Base-by-base conservation (phyloP, 345 rosid species). In the Aquilaria sinensis region DNA sequence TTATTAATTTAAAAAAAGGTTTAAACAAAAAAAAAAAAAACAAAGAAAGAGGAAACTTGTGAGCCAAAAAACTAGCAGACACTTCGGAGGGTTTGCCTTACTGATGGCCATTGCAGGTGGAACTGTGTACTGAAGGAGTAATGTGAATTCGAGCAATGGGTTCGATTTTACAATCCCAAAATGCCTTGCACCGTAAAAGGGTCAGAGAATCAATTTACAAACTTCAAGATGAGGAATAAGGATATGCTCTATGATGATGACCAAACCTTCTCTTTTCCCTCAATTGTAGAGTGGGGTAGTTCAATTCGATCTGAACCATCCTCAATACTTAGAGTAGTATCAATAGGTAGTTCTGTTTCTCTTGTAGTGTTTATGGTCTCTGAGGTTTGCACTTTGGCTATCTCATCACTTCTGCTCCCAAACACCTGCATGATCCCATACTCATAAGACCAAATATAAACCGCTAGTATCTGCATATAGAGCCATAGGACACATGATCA, bases 381-480 rank as follows among this genome's bases (percentile, higher is more conserved):
- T 13, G 66, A 33, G n/a, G 63, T 9, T 9, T 32, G 34, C 34
- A 32, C 37, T 32, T 10, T 46, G 1, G 62, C 31, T 43, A 15
- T 57, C 6, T 2, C 30, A 43, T 9, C 31, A 16, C 30, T 23
- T 34, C 54, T 65, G 12, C 56, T 64, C 30, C 73, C 66, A 7
- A 51, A 73, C 31, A 61, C 11, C 49, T 70, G 56, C 75, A 80
- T 72, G 12, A 74, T 47, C 12, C 23, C 34, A 58, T 74, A 77
- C 32, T 64, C 79, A 58, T 80, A 80, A 9, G 79, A 63, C 81
- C 81, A 77, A 49, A 74, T 70, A 51, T 72, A 80, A 33, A 77
- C 62, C 7, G 33, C 74, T 56, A 70, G 73, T 45, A 77, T 52
- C 84, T 80, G 76, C 46, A 51, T 23, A 46, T 10, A 11, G 13